Conservation (phyloP, 2,329 filamentous ascomycete species). For the Coniella vitis region DNA sequence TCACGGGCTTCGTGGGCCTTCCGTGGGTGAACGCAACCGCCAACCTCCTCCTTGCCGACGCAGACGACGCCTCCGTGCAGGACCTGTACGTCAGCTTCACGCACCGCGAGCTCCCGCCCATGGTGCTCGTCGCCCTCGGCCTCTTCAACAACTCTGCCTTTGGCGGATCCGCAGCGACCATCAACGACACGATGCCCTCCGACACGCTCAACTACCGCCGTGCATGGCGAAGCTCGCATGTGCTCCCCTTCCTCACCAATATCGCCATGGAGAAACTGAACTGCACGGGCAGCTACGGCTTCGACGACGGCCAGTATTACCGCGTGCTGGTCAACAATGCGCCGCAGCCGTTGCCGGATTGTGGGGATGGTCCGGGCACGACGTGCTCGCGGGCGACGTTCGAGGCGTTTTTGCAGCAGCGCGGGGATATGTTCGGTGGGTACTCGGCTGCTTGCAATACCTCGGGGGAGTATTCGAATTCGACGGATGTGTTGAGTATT, state of each 20-base stretch:
- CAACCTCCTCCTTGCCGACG: slow-evolving; percentile 36
- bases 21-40: slow-evolving; percentile 62
- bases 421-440: slow-evolving; percentile 31
- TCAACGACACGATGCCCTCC: slow-evolving; percentile 60
- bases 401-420: slow-evolving; percentile 30
- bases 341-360: slow-evolving; percentile 34
- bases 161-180: slow-evolving; percentile 37
- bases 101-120: slow-evolving; percentile 61
- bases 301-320: slow-evolving; percentile 43
- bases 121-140: slow-evolving; percentile 59
- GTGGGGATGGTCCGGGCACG: slow-evolving; percentile 36
- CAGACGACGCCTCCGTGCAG: slow-evolving; percentile 31
- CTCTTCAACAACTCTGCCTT: slow-evolving; percentile 62
- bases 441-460: slow-evolving; percentile 34
- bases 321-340: slow-evolving; percentile 38
- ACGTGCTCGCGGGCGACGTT: slow-evolving; percentile 35
- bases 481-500: slow-evolving; percentile 28
- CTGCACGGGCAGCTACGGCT: slow-evolving; percentile 51
- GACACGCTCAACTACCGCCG: slow-evolving; percentile 56
- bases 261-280: slow-evolving; percentile 59
- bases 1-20: slow-evolving; percentile 52
- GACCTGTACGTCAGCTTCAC: slow-evolving; percentile 64
- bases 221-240: slow-evolving; percentile 55
- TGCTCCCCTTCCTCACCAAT: slow-evolving; percentile 60
- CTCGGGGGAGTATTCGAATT: slow-evolving; percentile 24